Base-by-base conservation (phyloP, 1,139 yeast genomes). In the Yamadazyma oceani region DNA sequence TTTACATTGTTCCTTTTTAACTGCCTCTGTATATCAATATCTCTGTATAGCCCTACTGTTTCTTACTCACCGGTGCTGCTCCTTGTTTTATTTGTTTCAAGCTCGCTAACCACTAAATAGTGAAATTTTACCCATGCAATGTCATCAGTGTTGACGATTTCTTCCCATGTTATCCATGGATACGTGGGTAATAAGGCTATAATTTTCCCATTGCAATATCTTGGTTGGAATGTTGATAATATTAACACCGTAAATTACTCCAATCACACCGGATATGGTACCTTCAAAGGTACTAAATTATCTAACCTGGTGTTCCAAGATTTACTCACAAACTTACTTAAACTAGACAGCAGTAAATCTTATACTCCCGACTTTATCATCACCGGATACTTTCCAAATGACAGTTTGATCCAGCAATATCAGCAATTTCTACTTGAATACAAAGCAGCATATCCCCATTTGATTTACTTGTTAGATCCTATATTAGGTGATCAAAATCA, bases 401-500 rank as follows among this genome's bases (percentile, higher is more conserved):
- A 40, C 2, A 22, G 23, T 3, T 34, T 46, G 4, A 46, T 49
- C 6, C 37, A 39, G 4, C 27, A 6, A 5, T 16, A 40, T 9
- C 26, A 17, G 14, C 23, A 23, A 1, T 36, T 27, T 23, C 17
- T 36, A 13, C n/a, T 27, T 14, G 12, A n/a, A 16, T 27, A 27
- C 16, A 17, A 30, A 11, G 5, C 15, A 7, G 13, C 19, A 16
- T 17, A 27, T 9, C 11, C 10, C 8, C 22, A 12, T 14, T 41
- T 32, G 27, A 35, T 36, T 12, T 86, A 90, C 82, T 64, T 87
- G 7, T 57, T 88, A 42, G 97, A 89, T 53, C 96, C 97, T 1
- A 96, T 89, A 4, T 71, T 89, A 71, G 97, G 97, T n/a, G 97
- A 89, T 56, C 82, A 85, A 48, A 95, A 92, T 3, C 73, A 71